Evolutionary conservation across 2,329 filamentous ascomycete genomes (phyloP), one percentile per base, ranked within the genome.

Genomic region (Fusarium hostae): DNA sequence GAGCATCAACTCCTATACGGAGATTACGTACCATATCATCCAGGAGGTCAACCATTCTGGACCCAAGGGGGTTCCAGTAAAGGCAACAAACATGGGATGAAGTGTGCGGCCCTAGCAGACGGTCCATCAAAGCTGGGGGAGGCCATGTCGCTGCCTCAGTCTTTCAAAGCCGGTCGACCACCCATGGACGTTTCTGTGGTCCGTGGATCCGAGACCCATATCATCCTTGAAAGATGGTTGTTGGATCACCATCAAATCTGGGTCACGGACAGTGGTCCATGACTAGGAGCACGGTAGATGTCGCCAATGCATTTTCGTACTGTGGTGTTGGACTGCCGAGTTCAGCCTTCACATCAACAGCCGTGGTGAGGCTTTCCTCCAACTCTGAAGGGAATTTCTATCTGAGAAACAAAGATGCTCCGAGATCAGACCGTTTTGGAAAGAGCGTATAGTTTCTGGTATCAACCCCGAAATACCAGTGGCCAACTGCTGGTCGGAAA

Each of bases 21-120:
- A 77, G 71, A 77, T 76, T 77, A 75, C 73, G 66, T 73, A 71
- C 66, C 69, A 59, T 68, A 52, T 34, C 20, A 59, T 56, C 55
- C 60, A 70, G 58, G 66, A 73, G 56, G 58, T 50, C 58, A 51
- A 64, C 67, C 66, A 51, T 68, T 50, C 55, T 70, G 50, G 64
- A 69, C 56, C 72, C 70, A 72, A 74, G 72, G 63, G 76, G 74
- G 68, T 52, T 69, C 63, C 66, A 44, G 67, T 63, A 66, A 71
- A 67, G 71, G 69, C 63, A 70, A 65, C 55, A 59, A 67, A 67
- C 41, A 59, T 73, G 70, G 68, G 70, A 73, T 61, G 70, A 68
- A 70, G 68, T 68, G 63, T 72, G 69, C 67, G 65, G 70, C 68
- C 74, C 70, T 65, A 57, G 75, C 60, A 74, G 65, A 73, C 55